phyloP scores from a whole-genome alignment of 169 alveolate species.

The Eimeria sp. region DNA sequence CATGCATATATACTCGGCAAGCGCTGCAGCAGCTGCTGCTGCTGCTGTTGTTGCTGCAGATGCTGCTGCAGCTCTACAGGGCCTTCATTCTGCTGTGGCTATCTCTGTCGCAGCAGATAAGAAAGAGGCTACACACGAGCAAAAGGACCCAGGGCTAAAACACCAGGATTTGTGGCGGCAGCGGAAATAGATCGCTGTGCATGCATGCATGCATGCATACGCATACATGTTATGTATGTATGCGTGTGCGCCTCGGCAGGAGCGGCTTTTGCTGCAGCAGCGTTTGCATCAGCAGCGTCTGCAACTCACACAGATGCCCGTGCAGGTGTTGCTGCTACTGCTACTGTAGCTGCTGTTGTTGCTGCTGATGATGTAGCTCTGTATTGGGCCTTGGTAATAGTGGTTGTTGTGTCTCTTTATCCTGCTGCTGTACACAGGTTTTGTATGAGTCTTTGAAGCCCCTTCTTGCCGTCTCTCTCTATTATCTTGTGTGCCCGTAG shows the following conservation, averaged over 20 bases:
- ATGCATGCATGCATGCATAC: neutral
- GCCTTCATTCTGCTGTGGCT: neutral
- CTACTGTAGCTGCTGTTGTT: constrained; percentile 4
- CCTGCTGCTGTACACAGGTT: constrained; percentile 21
- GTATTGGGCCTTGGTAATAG: neutral
- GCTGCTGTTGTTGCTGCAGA: neutral
- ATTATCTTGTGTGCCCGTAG: constrained; percentile 22
- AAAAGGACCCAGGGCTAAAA: neutral
- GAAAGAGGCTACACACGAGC: neutral
- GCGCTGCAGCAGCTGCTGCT: neutral
- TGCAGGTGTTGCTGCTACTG: neutral
- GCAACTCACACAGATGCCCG: neutral
- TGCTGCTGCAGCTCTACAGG: neutral
- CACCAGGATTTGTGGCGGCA: neutral
- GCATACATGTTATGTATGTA: too few species aligned
- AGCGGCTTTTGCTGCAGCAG: constrained; percentile 21
- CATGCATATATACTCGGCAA: too few species aligned
- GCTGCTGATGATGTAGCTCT: constrained; percentile 7
- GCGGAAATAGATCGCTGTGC: neutral
- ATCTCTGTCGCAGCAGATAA: neutral
- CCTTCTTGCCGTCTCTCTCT: neutral
- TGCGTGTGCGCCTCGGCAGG: neutral
- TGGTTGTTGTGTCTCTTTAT: neutral
- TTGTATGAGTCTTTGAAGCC: neutral
- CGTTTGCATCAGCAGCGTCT: neutral